These are phyloP conservation scores for Teunomyces funiuensis DNA, from an alignment of 805 yeast genomes.

Conservation along the genomic window DNA sequence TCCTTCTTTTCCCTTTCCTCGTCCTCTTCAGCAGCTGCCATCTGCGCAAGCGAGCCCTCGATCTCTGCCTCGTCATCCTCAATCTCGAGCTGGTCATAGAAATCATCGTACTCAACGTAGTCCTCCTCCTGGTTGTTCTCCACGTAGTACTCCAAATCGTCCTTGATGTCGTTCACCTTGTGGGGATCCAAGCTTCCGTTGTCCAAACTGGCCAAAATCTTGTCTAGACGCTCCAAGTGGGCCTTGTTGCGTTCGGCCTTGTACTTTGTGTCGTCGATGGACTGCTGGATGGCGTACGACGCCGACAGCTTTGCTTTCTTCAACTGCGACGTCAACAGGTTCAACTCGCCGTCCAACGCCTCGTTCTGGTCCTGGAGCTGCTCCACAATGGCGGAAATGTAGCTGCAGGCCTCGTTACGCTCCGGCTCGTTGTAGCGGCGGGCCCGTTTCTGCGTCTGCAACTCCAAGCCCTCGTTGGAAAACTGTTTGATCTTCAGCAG, in stretches of 20 bases:
- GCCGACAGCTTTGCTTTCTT: slow-evolving; percentile 57
- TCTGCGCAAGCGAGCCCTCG: slow-evolving; percentile 24
- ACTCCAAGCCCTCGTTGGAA: slow-evolving; percentile 86
- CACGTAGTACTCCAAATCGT: slow-evolving; percentile 89
- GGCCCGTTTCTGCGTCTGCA: slow-evolving; percentile 45
- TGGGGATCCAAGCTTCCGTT: slow-evolving; percentile 80
- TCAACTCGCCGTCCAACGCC: slow-evolving; percentile 66
- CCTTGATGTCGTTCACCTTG: slow-evolving; percentile 71
- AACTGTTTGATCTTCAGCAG: slow-evolving; percentile 92
- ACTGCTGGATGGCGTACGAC: slow-evolving; percentile 41
- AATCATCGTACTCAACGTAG: slow-evolving; percentile 89
- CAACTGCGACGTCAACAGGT: slow-evolving; percentile 27
- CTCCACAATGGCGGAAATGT: slow-evolving; percentile 69
- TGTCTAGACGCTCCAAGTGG: slow-evolving; percentile 79
- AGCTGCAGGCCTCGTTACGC: slow-evolving; percentile 68
- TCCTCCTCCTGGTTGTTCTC: slow-evolving; percentile 92
- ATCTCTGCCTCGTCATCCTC: slow-evolving; percentile 43
- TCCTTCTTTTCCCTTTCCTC: slow-evolving; percentile 9
- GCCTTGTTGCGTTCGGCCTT: slow-evolving; percentile 70
- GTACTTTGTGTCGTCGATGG: slow-evolving; percentile 62
- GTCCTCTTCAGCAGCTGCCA: slow-evolving; percentile 17
- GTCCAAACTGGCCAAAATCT: slow-evolving; percentile 70
- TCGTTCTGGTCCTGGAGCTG: slow-evolving; percentile 83
- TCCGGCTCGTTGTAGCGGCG: slow-evolving; percentile 60
- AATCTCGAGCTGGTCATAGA: slow-evolving; percentile 83